A percentile compares a stretch with the other conserved stretches of the same genome.
Evolutionary conservation across 73 alveolate genomes (phyloP).

Genomic region (Vitrella brassicaformis): DNA sequence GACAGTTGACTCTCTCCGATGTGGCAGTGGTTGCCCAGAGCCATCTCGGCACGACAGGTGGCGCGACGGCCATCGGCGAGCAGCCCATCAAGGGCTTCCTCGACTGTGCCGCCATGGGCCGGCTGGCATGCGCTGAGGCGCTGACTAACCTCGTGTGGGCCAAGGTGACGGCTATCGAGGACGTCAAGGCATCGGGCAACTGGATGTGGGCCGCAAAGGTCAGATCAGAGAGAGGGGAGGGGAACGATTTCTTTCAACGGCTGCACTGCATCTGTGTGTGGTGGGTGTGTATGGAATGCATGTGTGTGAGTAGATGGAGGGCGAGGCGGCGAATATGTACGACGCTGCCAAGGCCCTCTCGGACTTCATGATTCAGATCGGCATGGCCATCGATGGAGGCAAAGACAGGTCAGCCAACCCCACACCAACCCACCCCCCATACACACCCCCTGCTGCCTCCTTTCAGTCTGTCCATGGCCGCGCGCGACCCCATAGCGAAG

Average conservation of each 20-base stretch:
- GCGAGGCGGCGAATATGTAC: slow-evolving; percentile 38
- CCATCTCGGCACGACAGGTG: slow-evolving; percentile 9
- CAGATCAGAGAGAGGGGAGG: not conserved
- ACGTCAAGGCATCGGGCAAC: slow-evolving; percentile 33
- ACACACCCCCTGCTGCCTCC: not conserved
- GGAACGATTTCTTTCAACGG: too few species aligned
- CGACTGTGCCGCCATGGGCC: slow-evolving; percentile 26
- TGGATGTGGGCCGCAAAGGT: slow-evolving; percentile 43
- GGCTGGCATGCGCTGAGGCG: slow-evolving; percentile 24
- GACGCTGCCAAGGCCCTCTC: slow-evolving; percentile 25
- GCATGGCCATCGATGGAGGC: slow-evolving; percentile 34
- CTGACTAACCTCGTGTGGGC: slow-evolving; percentile 27
- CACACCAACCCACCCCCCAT: not conserved
- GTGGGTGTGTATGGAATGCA: too few species aligned
- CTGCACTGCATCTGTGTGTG: not conserved
- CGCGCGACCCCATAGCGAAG: slow-evolving; percentile 3
- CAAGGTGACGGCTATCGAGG: slow-evolving; percentile 13
- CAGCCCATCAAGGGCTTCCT: slow-evolving; percentile 38
- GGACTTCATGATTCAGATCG: slow-evolving; percentile 27
- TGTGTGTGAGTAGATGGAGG: too few species aligned
- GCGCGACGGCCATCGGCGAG: slow-evolving; percentile 39
- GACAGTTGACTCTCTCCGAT: slow-evolving; percentile 28
- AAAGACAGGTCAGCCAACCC: slow-evolving; percentile 1
- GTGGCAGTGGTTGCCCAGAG: slow-evolving; percentile 27
- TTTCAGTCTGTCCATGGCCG: slow-evolving; percentile 18